Evolutionary conservation across 192 early-diverging fungal genomes (phyloP), one percentile per base, ranked within the genome.

Genomic region (Mortierella claussenii): DNA sequence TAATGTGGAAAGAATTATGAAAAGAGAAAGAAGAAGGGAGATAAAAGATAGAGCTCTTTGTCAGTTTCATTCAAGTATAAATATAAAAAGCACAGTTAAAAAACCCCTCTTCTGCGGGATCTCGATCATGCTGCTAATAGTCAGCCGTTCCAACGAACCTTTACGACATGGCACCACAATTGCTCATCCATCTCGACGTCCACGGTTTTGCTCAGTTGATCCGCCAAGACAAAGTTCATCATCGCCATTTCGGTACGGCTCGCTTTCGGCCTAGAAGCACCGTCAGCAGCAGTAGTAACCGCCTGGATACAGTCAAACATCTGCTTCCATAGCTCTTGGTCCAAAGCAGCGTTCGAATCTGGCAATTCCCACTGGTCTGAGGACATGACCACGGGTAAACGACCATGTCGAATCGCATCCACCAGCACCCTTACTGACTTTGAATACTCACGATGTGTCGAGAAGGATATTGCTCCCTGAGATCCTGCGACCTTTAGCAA

Each of bases 311-410:
- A 67, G 20, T 61, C 73, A 37, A 76, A 76, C 65, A 76, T 62
- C 23, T 13, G 59, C 48, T 76, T 66, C 73, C 73, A 76, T 13
- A 76, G 21, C 1, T 42, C 65, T 21, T 43, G 45, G 24, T 66
- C 65, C 46, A 76, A 34, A 10, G n/a, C 34, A 40, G 62, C 20
- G 26, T 66, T 56, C 44, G 67, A 36, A 31, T 76, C 65, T 3
- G 73, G 73, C 21, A 76, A 15, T 40, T 76, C 73, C 73, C 73
- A 76, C 13, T 67, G 73, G 56, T 76, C 73, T 13, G 47, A 34
- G 5, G 73, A 76, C 53, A 76, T 28, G 36, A 76, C 53, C 8
- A 59, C 73, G 6, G 73, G 73, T 21, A 76, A 53, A 45, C 73
- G 63, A 10, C 73, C 64, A 55, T 76, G 73, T 40, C 73, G 63